Percentiles rank a stretch among this genome's conserved stretches.
These are phyloP conservation scores for Avicennia marina DNA, from an alignment of 257 asterid genomes.

Conservation along the genomic window DNA sequence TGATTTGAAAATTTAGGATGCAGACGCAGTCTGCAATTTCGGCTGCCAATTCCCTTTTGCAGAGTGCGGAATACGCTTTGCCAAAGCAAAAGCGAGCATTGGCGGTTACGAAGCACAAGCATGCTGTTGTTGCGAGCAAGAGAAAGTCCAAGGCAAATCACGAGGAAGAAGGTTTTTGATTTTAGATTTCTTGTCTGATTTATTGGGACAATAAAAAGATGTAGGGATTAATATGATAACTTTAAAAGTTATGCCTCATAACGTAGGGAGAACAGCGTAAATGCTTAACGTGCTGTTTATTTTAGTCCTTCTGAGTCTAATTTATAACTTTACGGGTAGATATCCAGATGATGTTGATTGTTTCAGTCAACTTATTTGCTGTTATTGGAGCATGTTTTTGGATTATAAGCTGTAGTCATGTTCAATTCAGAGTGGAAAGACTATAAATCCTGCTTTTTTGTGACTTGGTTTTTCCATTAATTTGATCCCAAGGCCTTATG, in stretches of 20 bases:
- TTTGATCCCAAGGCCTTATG: background rate
- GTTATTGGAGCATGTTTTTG: background rate
- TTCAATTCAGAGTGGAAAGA: background rate
- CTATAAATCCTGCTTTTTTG: background rate
- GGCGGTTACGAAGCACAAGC: slow-evolving; percentile 64
- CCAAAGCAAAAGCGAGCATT: slow-evolving; percentile 67
- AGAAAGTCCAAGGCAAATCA: slow-evolving; percentile 49
- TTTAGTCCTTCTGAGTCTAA: slow-evolving; percentile 3
- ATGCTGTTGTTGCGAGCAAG: slow-evolving; percentile 64
- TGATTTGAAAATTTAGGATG: slow-evolving; percentile 39
- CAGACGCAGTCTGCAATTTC: slow-evolving; percentile 48
- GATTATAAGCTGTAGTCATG: background rate
- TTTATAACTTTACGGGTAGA: background rate
- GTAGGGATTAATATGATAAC: background rate
- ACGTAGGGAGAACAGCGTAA: background rate
- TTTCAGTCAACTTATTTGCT: background rate
- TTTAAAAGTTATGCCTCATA: background rate
- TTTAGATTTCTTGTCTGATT: background rate
- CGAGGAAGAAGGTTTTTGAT: slow-evolving; percentile 37
- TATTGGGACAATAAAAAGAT: no score
- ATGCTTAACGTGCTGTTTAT: background rate
- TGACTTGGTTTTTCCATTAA: background rate
- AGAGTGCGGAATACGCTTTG: slow-evolving; percentile 64
- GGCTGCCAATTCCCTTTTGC: slow-evolving; percentile 64
- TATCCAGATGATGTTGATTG: background rate